phyloP scores from a whole-genome alignment of 257 asterid genomes.

The Salvia splendens region DNA sequence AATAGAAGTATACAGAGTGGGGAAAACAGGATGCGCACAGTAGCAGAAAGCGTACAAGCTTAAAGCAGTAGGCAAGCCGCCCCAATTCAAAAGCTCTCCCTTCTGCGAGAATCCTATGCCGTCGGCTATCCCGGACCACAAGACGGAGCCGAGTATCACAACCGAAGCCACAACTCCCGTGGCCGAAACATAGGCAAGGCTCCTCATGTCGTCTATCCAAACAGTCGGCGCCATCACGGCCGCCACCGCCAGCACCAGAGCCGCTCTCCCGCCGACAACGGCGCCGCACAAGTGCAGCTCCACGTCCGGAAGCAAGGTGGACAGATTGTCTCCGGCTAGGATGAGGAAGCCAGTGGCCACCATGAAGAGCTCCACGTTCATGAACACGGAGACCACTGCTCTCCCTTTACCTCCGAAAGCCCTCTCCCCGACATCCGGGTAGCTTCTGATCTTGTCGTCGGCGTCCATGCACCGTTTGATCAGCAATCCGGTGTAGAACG shows the following conservation, averaged over 20 bases:
- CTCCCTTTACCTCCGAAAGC: conserved; percentile 61
- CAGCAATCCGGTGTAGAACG: conserved; percentile 59
- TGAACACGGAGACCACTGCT: conserved; percentile 42
- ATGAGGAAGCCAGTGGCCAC: conserved; percentile 73
- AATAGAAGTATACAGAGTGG: conserved; percentile 67
- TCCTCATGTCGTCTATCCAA: conserved; percentile 51
- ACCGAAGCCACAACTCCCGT: conserved; percentile 61
- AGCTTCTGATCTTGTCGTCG: conserved; percentile 48
- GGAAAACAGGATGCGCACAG: conserved; percentile 78
- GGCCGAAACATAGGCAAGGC: conserved; percentile 65
- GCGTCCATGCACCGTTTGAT: conserved; percentile 60
- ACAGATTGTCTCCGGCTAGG: conserved; percentile 58
- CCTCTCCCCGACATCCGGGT: conserved; percentile 56
- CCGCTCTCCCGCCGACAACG: conserved; percentile 39
- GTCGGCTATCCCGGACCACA: conserved; percentile 49
- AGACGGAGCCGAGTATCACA: conserved; percentile 44
- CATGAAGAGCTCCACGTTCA: conserved; percentile 62
- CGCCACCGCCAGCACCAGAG: conserved; percentile 42
- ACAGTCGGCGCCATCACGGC: conserved; percentile 54
- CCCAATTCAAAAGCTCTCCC: conserved; percentile 49
- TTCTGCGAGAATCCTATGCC: conserved; percentile 48
- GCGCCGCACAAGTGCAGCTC: conserved; percentile 31
- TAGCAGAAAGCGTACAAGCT: conserved; percentile 70
- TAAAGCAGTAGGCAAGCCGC: conserved; percentile 50
- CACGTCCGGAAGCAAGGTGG: conserved; percentile 39